phyloP scores from a whole-genome alignment of 305 asterid species.

The Rubia tinctorum region DNA sequence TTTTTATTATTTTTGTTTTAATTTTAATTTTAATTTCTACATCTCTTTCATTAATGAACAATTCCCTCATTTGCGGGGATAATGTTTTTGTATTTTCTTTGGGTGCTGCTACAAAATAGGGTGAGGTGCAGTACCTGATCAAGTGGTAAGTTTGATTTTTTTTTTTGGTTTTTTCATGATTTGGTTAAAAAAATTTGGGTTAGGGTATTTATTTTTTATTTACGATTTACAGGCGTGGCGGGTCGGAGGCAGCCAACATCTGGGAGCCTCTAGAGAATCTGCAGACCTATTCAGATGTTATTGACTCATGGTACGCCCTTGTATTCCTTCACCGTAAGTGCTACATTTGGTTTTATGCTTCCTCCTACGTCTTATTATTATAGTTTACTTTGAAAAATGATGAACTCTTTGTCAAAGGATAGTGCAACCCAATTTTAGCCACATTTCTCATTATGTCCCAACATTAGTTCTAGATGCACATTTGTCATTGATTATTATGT shows the following conservation, averaged over 20 bases:
- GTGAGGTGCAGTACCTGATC: constrained; percentile 80
- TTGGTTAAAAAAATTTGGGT: neutral
- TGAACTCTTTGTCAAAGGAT: neutral
- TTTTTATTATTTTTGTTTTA: neutral
- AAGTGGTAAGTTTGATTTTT: constrained; percentile 62
- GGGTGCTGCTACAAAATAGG: constrained; percentile 33
- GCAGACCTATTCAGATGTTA: constrained; percentile 56
- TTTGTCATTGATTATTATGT: neutral
- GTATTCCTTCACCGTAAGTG: constrained; percentile 14
- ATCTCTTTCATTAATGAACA: neutral
- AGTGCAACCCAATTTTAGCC: neutral
- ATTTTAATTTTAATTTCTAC: neutral
- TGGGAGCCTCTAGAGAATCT: constrained; percentile 97
- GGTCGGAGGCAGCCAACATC: constrained; percentile 90
- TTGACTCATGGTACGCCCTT: constrained; percentile 65
- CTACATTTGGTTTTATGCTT: neutral
- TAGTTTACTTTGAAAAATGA: neutral
- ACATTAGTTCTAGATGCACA: neutral
- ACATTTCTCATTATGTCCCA: neutral
- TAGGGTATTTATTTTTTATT: neutral
- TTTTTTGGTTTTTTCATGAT: neutral
- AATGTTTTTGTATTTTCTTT: neutral
- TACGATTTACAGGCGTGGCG: constrained; percentile 70
- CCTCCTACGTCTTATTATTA: neutral
- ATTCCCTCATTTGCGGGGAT: neutral